Evolutionary conservation across 257 asterid genomes (phyloP).

Genomic region (Capsicum baccatum): DNA sequence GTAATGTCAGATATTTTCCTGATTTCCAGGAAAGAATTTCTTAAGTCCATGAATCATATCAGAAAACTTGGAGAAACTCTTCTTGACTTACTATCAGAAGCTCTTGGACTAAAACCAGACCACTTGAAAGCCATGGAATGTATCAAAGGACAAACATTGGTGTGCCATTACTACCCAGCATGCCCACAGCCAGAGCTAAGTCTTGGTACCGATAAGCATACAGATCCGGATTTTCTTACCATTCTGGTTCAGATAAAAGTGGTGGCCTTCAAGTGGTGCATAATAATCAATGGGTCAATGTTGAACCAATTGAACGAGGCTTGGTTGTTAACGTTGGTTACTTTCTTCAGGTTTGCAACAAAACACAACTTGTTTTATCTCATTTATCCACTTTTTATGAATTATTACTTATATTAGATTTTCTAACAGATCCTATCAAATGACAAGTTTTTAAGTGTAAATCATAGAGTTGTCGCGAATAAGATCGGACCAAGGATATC

Average conservation of each 20-base stretch:
- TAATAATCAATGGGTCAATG: conserved; percentile 52
- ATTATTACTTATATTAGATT: not conserved
- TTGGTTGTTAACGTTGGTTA: conserved; percentile 73
- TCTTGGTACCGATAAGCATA: conserved; percentile 62
- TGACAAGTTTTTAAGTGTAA: conserved; percentile 62
- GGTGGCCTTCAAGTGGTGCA: conserved; percentile 78
- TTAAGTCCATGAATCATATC: conserved; percentile 46
- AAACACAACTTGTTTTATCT: not conserved
- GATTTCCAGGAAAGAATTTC: conserved; percentile 49
- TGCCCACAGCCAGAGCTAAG: conserved; percentile 77
- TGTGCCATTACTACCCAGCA: conserved; percentile 67
- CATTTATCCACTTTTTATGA: not conserved
- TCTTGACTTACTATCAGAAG: conserved; percentile 59
- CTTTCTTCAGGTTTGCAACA: conserved; percentile 61
- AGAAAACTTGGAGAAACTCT: conserved; percentile 50
- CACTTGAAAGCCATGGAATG: conserved; percentile 52
- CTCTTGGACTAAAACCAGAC: conserved; percentile 60
- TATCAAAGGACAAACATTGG: conserved; percentile 39
- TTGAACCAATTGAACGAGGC: conserved; percentile 54
- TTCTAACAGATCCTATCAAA: conserved; percentile 57
- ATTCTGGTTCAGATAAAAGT: conserved; percentile 64
- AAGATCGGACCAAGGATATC: conserved; percentile 65
- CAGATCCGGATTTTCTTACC: conserved; percentile 68
- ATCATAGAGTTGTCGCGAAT: conserved; percentile 71
- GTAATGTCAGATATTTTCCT: not conserved